Percentiles rank a stretch among this genome's conserved stretches.
Evolutionary conservation across 1,284 basidiomycete genomes (phyloP).

Genomic region (Ustilago sp.): DNA sequence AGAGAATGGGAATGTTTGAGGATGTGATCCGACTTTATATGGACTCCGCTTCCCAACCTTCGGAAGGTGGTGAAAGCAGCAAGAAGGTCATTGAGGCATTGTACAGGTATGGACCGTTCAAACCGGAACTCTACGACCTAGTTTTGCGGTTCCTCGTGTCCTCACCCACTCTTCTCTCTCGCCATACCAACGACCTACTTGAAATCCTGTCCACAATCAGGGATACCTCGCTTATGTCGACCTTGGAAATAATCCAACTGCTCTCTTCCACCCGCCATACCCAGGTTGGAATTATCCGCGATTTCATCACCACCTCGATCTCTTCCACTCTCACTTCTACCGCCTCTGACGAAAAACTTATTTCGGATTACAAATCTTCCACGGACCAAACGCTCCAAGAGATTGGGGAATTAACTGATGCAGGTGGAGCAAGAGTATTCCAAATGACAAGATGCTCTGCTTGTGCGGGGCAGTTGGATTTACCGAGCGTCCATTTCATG

Average conservation of each 20-base stretch:
- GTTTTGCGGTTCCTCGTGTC: conserved; percentile 91
- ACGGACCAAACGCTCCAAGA: conserved; percentile 84
- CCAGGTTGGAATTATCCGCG: conserved; percentile 88
- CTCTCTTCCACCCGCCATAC: conserved; percentile 80
- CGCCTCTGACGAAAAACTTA: conserved; percentile 82
- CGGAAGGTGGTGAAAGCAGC: conserved; percentile 48
- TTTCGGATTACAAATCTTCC: conserved; percentile 85
- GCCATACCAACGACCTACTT: conserved; percentile 78
- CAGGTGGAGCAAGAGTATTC: conserved; percentile 84
- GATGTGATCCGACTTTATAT: conserved; percentile 93
- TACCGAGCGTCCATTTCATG: conserved; percentile 97
- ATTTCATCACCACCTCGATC: conserved; percentile 85
- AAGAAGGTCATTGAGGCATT: conserved; percentile 80
- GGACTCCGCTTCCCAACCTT: conserved; percentile 70
- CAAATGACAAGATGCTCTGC: conserved; percentile 90
- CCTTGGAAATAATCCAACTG: conserved; percentile 87
- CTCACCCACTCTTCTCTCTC: conserved; percentile 74
- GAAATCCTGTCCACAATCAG: conserved; percentile 80
- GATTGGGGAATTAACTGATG: conserved; percentile 82
- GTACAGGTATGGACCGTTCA: conserved; percentile 78
- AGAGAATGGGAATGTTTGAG: conserved; percentile 93
- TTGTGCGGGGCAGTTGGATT: conserved; percentile 87
- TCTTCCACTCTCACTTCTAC: conserved; percentile 80
- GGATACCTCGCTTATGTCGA: conserved; percentile 82
- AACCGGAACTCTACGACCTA: conserved; percentile 84